Percentiles rank a stretch among this genome's conserved stretches.
Conservation (phyloP, 2,329 filamentous ascomycete species). For the Cladosporium velox region DNA sequence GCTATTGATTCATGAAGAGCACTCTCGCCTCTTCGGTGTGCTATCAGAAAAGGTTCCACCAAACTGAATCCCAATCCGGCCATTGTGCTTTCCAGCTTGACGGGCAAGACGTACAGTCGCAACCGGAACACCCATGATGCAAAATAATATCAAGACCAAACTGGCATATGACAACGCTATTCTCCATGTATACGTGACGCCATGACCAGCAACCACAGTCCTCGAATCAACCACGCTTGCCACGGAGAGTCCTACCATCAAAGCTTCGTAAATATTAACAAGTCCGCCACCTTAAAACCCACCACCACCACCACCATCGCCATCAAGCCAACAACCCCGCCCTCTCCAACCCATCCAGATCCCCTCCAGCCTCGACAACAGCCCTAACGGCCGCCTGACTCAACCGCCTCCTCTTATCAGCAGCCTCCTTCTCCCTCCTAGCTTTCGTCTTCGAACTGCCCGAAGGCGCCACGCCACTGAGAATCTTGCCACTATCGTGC, state of each 20-base stretch:
- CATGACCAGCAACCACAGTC: background rate
- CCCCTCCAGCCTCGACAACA: conserved; percentile 70
- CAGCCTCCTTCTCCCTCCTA: conserved; percentile 82
- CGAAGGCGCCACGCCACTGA: conserved; percentile 87
- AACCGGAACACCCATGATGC: too few relatives aligned
- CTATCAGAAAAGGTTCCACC: too few relatives aligned
- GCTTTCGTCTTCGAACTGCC: conserved; percentile 94
- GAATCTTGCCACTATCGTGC: conserved; percentile 72
- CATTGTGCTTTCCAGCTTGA: too few relatives aligned
- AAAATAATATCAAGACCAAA: too few relatives aligned
- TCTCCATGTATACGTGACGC: background rate
- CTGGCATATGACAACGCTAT: background rate
- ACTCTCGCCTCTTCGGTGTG: too few relatives aligned
- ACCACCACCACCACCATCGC: background rate
- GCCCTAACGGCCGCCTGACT: conserved; percentile 69
- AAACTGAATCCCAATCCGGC: too few relatives aligned
- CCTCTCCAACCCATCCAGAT: conserved; percentile 50
- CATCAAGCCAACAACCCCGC: conserved; percentile 41
- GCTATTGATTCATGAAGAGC: too few relatives aligned
- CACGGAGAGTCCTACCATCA: background rate
- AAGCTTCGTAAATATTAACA: background rate
- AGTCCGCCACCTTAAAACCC: background rate
- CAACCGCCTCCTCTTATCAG: conserved; percentile 70
- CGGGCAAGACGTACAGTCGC: too few relatives aligned
- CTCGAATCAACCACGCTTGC: background rate